Evolutionary conservation across 2,329 filamentous ascomycete genomes (phyloP), one percentile per base, ranked within the genome.

Genomic region (Madurella mycetomatis): DNA sequence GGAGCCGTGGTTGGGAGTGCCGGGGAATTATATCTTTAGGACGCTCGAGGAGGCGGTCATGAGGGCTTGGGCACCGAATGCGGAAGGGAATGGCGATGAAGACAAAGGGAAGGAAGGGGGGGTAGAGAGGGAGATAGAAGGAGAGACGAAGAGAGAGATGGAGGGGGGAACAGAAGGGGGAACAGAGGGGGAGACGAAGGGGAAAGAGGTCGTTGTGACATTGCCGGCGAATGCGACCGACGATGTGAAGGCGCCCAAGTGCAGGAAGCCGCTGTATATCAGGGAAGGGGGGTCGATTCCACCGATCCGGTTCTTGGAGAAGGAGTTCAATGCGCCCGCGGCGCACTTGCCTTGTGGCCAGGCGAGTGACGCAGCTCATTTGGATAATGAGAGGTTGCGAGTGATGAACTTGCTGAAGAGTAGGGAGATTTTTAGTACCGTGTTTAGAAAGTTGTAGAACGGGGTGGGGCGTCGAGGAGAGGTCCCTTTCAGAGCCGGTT

Each of bases 211-310:
- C n/a, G 32, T 16, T 2, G 54, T 53, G 15, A 42, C 50, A 9
- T 51, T 56, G 60, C 54, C 67, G 58, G 61, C 49, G 52, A 61
- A 66, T 51, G 55, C 59, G 48, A 57, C 59, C 40, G 49, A 47
- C 47, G 53, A 59, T 9, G 55, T 54, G 45, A 48, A 18, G 39
- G 56, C 57, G 39, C 70, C 73, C 4, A 77, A 74, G 58, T 62
- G 65, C 11, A 70, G 75, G 8, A 87, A 85, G 63, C 92, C 92
- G 0, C 77, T 99, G 3, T 97, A 95, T 68, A 99, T 99, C 62
- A 83, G 94, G 9, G 94, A 99, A 72, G 94, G 94, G 12, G 94
- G 94, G 5, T 95, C 88, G 0, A 99, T 99, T 62, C 94, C 94
- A 0, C 90, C 90, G 0, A 97, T 97, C 53, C 78, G 94, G 5